Evolutionary conservation across 1,284 basidiomycete genomes (phyloP).

Genomic region (Somion occarium): DNA sequence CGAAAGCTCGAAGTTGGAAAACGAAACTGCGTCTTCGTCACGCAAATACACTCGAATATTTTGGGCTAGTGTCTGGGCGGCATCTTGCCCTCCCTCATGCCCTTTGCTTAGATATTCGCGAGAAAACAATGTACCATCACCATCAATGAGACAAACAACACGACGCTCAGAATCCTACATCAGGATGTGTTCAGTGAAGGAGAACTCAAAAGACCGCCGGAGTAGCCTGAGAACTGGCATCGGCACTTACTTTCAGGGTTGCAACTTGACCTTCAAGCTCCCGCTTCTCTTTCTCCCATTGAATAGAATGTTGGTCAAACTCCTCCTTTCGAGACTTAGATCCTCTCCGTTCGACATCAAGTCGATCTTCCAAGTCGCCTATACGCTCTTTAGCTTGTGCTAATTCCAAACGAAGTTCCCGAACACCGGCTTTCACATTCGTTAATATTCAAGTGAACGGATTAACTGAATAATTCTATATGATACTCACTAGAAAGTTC

Average conservation of each 20-base stretch:
- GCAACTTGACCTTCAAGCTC: not conserved
- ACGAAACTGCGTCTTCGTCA: slow-evolving; percentile 24
- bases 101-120: slow-evolving; percentile 48
- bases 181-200: not conserved
- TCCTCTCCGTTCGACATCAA: slow-evolving; percentile 3
- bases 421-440: too few species aligned
- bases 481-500: too few species aligned
- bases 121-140: slow-evolving; percentile 61
- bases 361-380: not conserved
- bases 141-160: slow-evolving; percentile 55
- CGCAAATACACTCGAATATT: slow-evolving; percentile 40
- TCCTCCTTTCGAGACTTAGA: slow-evolving; percentile 4
- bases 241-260: slow-evolving; percentile 1
- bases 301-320: not conserved
- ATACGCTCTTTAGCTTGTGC: too few species aligned
- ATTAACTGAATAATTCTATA: too few species aligned
- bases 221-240: not conserved
- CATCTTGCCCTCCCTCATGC: slow-evolving; percentile 48
- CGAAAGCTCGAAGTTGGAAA: slow-evolving; percentile 42
- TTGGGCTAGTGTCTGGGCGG: slow-evolving; percentile 46
- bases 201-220: not conserved
- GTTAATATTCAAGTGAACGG: too few species aligned
- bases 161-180: slow-evolving; percentile 33
- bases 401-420: too few species aligned
- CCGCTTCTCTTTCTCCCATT: slow-evolving; percentile 4